phyloP scores from a whole-genome alignment of 345 rosid species.

The Eucalyptus albens region DNA sequence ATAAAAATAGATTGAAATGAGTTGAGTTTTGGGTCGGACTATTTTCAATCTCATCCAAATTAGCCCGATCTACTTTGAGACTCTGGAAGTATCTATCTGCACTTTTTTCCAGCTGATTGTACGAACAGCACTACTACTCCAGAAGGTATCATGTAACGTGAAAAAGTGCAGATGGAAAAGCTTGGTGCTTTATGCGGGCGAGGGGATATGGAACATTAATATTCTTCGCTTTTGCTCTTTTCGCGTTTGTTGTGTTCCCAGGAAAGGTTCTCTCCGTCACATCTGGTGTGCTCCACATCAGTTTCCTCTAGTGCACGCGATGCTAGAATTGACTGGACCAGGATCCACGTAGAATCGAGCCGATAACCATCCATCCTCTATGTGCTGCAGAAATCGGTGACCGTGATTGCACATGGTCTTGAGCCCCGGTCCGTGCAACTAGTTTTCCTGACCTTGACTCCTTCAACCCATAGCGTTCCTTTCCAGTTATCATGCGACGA shows the following conservation, averaged over 20 bases:
- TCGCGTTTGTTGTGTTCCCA: neutral
- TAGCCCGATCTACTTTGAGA: neutral
- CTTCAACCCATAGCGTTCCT: neutral
- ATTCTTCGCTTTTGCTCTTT: neutral
- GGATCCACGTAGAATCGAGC: neutral
- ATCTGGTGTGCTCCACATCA: neutral
- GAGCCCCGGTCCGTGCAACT: neutral
- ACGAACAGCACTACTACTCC: neutral
- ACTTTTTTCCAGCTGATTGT: neutral
- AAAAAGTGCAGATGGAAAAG: neutral
- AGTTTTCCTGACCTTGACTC: neutral
- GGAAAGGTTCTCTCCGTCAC: neutral
- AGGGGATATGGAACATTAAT: neutral
- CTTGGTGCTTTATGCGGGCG: neutral
- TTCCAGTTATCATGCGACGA: neutral
- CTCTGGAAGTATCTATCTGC: neutral
- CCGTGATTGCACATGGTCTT: neutral
- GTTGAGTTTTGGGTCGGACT: neutral
- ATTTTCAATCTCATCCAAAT: neutral
- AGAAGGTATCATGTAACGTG: neutral
- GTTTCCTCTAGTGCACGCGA: neutral
- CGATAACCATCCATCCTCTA: too few relatives aligned
- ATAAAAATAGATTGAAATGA: neutral
- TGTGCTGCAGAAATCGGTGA: neutral
- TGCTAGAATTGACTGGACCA: neutral